Evolutionary conservation across 495 filamentous ascomycete species (phyloP), one percentile per base, ranked within the genome.

Genomic region (Neurospora sp.): DNA sequence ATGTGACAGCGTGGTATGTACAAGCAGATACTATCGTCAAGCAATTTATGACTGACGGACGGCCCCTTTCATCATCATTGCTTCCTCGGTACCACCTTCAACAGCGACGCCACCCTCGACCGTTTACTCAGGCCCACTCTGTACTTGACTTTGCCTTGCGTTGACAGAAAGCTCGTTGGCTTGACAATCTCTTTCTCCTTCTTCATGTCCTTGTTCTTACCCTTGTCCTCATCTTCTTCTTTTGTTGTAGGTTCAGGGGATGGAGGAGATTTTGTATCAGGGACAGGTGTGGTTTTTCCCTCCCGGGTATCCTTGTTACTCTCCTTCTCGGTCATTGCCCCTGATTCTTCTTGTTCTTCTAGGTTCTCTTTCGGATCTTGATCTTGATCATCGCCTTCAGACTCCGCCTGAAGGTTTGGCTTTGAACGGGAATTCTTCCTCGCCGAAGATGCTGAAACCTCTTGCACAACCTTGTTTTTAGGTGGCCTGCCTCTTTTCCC

Each of bases 21-120:
- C 48, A 28, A 59, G 3, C n/a, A n/a, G 6, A 19, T 28, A 59
- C 48, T 59, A 28, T 59, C n/a, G 8, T 4, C 48, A 59, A 28
- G 6, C 48, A 28, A 59, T 59, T 2, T 15, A 59, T 59, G 48
- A 59, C 48, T 59, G 21, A 8, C 4, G 21, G 19, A 45, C 11
- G 21, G 5, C 21, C 2, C n/a, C 15, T 62, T 21, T 54, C 45
- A 9, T 62, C 15, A 66, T 66, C 54, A 66, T 4, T 66, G 54
- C 54, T 66, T 66, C 54, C 54, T 66, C 28, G 54, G 54, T 0
- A 66, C 54, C 2, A 66, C 54, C 72, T 79, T 80, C 69, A 80
- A 39, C 72, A 80, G 54, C n/a, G 78, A 77, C 24, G 78, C 78
- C 15, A 80, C 79, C 69, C 76, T 73, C 48, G 78, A 76, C 76